A percentile compares a stretch with the other conserved stretches of the same genome.
Conservation (phyloP, 306 rosid genomes). For the Crotalaria pallida region DNA sequence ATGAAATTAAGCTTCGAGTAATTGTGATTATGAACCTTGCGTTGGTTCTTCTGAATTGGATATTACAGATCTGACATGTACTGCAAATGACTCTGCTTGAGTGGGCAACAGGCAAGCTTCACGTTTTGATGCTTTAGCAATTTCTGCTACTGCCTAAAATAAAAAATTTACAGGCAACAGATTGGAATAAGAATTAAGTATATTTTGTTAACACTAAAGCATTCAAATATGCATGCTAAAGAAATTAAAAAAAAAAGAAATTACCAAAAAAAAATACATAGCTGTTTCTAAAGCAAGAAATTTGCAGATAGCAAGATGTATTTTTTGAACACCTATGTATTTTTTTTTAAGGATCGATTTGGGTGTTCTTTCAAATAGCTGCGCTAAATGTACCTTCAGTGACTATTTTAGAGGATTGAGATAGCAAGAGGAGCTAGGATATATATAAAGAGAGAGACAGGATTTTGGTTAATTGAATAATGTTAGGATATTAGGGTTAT, state of each 20-base stretch:
- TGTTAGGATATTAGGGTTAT: background rate
- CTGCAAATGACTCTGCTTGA: constrained; percentile 58
- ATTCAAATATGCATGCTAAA: background rate
- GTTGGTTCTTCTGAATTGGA: constrained; percentile 37
- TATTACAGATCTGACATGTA: constrained; percentile 48
- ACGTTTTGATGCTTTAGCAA: constrained; percentile 64
- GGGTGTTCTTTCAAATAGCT: too few species aligned
- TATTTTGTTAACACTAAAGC: background rate
- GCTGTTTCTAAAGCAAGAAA: background rate
- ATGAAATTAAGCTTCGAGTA: background rate
- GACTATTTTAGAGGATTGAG: background rate
- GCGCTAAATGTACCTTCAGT: background rate
- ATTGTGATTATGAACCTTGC: constrained; percentile 25
- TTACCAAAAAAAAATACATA: background rate
- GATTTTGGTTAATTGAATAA: background rate
- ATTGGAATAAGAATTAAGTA: background rate
- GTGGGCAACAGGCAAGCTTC: constrained; percentile 64
- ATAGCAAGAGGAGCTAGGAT: background rate
- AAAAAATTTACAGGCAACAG: constrained; percentile 7
- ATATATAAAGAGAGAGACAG: background rate
- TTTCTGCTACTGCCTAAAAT: constrained; percentile 79
- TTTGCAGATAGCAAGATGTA: background rate
- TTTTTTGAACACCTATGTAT: too few species aligned
- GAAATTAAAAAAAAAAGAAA: background rate
- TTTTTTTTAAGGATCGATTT: too few species aligned